These are phyloP conservation scores for Tetrahymena borealis DNA, from an alignment of 73 alveolate genomes.

Conservation along the genomic window DNA sequence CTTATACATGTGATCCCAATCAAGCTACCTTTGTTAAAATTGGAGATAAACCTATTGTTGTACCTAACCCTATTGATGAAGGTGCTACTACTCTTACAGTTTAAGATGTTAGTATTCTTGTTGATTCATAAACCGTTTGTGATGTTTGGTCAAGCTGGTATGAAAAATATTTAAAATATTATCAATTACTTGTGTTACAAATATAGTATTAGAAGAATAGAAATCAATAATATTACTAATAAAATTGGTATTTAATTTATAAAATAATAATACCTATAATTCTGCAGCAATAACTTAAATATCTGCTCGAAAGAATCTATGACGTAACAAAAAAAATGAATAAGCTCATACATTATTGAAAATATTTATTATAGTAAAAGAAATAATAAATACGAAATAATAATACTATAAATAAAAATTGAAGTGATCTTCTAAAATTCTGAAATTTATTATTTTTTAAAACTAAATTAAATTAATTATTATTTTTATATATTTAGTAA, in stretches of 20 bases:
- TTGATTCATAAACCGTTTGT: conserved; percentile 45
- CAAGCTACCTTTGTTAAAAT: conserved; percentile 36
- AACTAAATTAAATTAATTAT: not conserved
- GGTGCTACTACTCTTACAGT: conserved; percentile 31
- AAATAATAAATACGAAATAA: too few species aligned
- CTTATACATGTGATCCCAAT: conserved; percentile 55
- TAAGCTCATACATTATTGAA: too few species aligned
- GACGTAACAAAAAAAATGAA: too few species aligned
- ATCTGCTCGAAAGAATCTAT: too few species aligned
- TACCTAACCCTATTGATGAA: conserved; percentile 36
- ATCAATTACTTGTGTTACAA: too few species aligned
- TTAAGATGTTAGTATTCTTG: conserved; percentile 34
- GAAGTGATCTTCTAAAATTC: not conserved
- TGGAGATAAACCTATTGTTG: conserved; percentile 33
- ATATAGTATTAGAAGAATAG: too few species aligned
- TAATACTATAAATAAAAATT: not conserved
- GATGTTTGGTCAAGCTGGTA: conserved; percentile 5
- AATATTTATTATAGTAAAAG: too few species aligned
- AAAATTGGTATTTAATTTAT: too few species aligned
- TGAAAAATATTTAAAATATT: not conserved
- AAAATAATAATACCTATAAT: too few species aligned
- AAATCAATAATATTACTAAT: too few species aligned
- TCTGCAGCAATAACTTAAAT: too few species aligned
- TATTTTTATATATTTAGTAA: conserved; percentile 26
- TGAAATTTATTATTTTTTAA: not conserved